phyloP scores from a whole-genome alignment of 805 yeast genomes.

The Pichia cabralensis region DNA sequence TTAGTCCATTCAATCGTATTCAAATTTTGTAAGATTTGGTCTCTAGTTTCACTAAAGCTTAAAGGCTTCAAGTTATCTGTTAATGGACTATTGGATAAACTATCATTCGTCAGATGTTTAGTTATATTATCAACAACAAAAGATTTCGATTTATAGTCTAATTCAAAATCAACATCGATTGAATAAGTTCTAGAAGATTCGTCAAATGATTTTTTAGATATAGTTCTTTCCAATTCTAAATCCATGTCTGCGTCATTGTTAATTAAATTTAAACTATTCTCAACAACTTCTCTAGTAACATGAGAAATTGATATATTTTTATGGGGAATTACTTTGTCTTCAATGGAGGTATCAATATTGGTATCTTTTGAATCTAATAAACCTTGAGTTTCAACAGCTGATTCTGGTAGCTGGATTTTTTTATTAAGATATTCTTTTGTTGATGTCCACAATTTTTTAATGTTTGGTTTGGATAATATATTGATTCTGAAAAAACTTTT shows the following conservation, averaged over 20 bases:
- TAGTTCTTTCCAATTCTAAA: background rate
- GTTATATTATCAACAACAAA: slow-evolving; percentile 1
- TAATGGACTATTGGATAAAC: slow-evolving; percentile 7
- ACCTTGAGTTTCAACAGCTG: too few species aligned
- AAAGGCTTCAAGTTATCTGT: slow-evolving; percentile 12
- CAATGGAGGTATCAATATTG: too few species aligned
- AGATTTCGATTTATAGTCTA: slow-evolving; percentile 7
- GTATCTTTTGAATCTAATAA: too few species aligned
- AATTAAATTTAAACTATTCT: slow-evolving; percentile 15
- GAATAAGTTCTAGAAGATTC: background rate
- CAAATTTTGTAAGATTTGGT: slow-evolving; percentile 39
- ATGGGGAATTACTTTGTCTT: too few species aligned
- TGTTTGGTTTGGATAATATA: slow-evolving; percentile 8
- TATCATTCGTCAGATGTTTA: slow-evolving; percentile 1
- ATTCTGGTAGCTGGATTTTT: too few species aligned
- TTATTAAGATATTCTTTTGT: too few species aligned
- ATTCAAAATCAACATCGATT: slow-evolving; percentile 10
- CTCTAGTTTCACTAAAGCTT: slow-evolving; percentile 17
- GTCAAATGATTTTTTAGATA: background rate
- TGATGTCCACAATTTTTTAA: slow-evolving; percentile 9
- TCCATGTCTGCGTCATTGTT: slow-evolving; percentile 1
- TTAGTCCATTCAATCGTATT: slow-evolving; percentile 68
- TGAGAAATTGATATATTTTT: too few species aligned
- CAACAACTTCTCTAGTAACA: slow-evolving; percentile 22
- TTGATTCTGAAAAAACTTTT: slow-evolving; percentile 16